phyloP scores from a whole-genome alignment of 345 rosid species.

The Citrus trifoliata region DNA sequence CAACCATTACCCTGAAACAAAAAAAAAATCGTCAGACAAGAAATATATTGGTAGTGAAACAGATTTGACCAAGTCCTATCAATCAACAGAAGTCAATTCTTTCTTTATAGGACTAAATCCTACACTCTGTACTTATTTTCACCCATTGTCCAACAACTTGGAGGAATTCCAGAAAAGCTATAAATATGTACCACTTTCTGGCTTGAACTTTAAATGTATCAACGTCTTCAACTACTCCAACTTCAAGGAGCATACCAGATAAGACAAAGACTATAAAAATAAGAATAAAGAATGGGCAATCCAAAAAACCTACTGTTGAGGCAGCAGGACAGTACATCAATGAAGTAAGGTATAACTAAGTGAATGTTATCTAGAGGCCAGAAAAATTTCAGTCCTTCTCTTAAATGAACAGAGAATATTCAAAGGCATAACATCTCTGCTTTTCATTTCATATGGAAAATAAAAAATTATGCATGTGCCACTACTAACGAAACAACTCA shows the following conservation, averaged over 20 bases:
- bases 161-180: not conserved
- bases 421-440: not conserved
- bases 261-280: too few species aligned
- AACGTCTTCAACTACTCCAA: not conserved
- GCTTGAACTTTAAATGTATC: not conserved
- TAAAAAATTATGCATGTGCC: not conserved
- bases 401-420: not conserved
- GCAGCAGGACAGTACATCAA: not conserved
- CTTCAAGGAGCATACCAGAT: too few species aligned
- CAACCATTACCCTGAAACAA: conserved; percentile 90
- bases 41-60: not conserved
- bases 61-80: not conserved
- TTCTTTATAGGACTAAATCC: not conserved
- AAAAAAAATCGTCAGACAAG: conserved; percentile 6
- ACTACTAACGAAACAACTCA: conserved; percentile 38
- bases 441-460: not conserved
- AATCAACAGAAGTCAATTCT: not conserved
- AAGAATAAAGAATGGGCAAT: not conserved
- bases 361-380: not conserved
- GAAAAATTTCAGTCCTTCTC: not conserved
- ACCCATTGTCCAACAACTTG: not conserved
- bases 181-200: not conserved
- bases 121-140: not conserved
- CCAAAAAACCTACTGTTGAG: not conserved
- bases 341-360: not conserved